These are phyloP conservation scores for Stachybotrys chlorohalonatus DNA, from an alignment of 2,329 filamentous ascomycete species.

Conservation along the genomic window DNA sequence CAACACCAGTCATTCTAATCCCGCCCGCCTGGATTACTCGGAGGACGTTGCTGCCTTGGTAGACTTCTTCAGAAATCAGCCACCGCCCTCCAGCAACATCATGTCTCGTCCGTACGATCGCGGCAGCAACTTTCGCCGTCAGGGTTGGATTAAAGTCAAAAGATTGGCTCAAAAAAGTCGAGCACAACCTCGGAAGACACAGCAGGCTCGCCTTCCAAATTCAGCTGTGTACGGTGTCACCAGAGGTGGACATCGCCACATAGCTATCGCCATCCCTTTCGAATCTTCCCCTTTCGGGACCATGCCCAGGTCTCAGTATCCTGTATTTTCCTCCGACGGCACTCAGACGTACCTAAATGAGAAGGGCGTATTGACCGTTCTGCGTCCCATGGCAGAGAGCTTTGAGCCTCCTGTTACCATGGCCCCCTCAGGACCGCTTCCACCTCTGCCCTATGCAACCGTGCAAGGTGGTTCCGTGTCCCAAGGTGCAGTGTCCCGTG, in stretches of 20 bases:
- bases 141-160: conserved; percentile 30
- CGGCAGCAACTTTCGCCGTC: conserved; percentile 19
- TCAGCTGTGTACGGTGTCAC: conserved; percentile 46
- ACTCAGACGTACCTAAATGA: conserved; percentile 22
- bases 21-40: conserved; percentile 8
- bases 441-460: background rate
- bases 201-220: conserved; percentile 38
- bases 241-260: conserved; percentile 43
- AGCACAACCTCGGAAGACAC: conserved; percentile 16
- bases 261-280: conserved; percentile 51
- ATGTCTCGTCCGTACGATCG: conserved; percentile 34
- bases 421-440: background rate
- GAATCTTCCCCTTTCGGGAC: conserved; percentile 35
- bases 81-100: conserved; percentile 39
- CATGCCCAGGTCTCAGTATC: conserved; percentile 22
- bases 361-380: conserved; percentile 26
- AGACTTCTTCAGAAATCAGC: conserved; percentile 39
- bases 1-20: conserved; percentile 11
- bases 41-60: conserved; percentile 27
- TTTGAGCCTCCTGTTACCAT: background rate
- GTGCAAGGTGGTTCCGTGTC: background rate
- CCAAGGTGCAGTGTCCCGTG: background rate
- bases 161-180: background rate
- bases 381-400: conserved; percentile 19
- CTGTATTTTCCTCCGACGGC: conserved; percentile 14